phyloP scores from a whole-genome alignment of 805 yeast species.

The Kuraishia borneana region DNA sequence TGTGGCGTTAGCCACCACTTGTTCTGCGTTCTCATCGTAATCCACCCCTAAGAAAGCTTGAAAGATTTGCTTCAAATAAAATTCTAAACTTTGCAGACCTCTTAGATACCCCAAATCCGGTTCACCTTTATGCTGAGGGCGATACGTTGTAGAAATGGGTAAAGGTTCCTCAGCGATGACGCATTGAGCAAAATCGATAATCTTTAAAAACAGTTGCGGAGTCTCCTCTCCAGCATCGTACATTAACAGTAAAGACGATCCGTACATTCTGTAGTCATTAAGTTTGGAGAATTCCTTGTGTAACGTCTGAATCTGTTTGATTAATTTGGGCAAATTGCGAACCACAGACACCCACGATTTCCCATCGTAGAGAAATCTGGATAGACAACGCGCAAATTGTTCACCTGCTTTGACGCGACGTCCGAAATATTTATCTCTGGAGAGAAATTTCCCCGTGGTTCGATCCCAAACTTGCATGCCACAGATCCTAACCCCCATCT shows the following conservation, averaged over 20 bases:
- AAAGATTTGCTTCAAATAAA: slow-evolving; percentile 55
- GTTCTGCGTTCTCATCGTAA: neutral
- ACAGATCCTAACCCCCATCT: slow-evolving; percentile 85
- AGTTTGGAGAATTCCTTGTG: slow-evolving; percentile 41
- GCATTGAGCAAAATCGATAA: slow-evolving; percentile 95
- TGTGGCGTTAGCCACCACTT: neutral
- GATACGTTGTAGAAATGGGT: slow-evolving; percentile 38
- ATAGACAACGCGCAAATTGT: slow-evolving; percentile 66
- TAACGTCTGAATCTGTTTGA: slow-evolving; percentile 50
- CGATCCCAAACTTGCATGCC: slow-evolving; percentile 84
- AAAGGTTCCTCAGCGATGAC: slow-evolving; percentile 52
- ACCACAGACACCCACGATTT: slow-evolving; percentile 40
- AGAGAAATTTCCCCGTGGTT: slow-evolving; percentile 33
- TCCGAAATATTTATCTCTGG: slow-evolving; percentile 89
- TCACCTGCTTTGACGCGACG: slow-evolving; percentile 59
- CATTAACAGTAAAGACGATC: slow-evolving; percentile 79
- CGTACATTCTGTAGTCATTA: slow-evolving; percentile 79
- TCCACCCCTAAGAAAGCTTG: slow-evolving; percentile 27
- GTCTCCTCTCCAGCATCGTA: slow-evolving; percentile 53
- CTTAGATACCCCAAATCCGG: slow-evolving; percentile 80
- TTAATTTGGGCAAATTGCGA: slow-evolving; percentile 55
- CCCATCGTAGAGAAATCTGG: slow-evolving; percentile 78
- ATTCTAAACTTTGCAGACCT: slow-evolving; percentile 66
- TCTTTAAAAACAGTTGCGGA: slow-evolving; percentile 34
- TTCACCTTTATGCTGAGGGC: slow-evolving; percentile 53